Conservation (phyloP, 306 rosid genomes). For the Vicia villosa region DNA sequence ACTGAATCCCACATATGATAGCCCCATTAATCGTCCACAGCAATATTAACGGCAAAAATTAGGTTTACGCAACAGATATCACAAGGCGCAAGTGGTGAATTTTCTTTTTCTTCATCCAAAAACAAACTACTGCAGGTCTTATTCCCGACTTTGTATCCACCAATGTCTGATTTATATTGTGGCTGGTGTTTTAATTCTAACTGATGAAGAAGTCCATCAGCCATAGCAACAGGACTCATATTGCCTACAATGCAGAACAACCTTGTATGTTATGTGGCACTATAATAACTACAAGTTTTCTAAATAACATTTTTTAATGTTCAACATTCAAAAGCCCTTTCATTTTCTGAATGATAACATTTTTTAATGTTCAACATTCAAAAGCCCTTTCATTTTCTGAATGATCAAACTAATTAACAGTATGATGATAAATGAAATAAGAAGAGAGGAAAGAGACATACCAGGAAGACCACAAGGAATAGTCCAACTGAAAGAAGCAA, state of each 20-base stretch:
- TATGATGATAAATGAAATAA: no score
- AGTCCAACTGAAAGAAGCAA: slow-evolving; percentile 71
- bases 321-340: no score
- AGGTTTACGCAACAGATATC: no score
- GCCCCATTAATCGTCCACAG: no score
- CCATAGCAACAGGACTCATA: slow-evolving; percentile 5
- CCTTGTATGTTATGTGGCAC: neutral
- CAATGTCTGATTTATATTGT: slow-evolving; percentile 38
- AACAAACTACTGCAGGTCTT: slow-evolving; percentile 48
- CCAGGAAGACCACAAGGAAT: slow-evolving; percentile 60
- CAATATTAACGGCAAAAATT: no score
- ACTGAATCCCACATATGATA: no score
- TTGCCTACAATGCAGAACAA: slow-evolving; percentile 40
- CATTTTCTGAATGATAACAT: no score
- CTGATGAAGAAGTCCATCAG: slow-evolving; percentile 40
- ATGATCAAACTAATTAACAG: no score
- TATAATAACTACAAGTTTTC: neutral
- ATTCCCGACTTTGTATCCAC: slow-evolving; percentile 69
- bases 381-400: no score
- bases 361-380: no score
- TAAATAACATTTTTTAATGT: no score
- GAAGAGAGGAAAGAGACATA: slow-evolving; percentile 33
- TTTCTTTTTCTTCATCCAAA: slow-evolving; percentile 39
- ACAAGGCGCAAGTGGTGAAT: slow-evolving; percentile 46
- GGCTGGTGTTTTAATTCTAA: slow-evolving; percentile 14